Evolutionary conservation across 345 rosid genomes (phyloP).

Genomic region (Populus nigra): DNA sequence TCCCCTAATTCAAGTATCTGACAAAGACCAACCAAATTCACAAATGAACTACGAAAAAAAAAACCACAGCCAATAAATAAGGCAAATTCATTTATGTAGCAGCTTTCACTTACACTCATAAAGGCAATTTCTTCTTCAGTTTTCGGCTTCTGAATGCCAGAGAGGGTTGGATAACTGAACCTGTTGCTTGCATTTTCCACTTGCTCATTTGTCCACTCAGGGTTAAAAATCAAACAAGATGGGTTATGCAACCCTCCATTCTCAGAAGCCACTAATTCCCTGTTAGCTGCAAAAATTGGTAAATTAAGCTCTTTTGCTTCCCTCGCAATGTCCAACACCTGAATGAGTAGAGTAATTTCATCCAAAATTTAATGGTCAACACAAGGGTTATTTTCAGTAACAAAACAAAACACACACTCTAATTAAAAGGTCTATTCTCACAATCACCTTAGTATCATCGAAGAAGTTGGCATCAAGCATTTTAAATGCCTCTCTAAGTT

Average conservation of each 20-base stretch:
- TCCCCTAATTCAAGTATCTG: conserved; percentile 83
- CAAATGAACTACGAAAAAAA: background rate
- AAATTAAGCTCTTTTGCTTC: conserved; percentile 59
- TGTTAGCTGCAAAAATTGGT: conserved; percentile 56
- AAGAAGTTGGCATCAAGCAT: conserved; percentile 66
- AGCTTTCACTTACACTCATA: conserved; percentile 54
- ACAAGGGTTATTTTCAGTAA: background rate
- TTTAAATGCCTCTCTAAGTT: conserved; percentile 38
- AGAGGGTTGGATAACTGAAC: conserved; percentile 44
- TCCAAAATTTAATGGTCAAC: too few species aligned
- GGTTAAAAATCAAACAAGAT: conserved; percentile 59
- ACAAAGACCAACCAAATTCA: conserved; percentile 7
- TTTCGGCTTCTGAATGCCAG: conserved; percentile 42
- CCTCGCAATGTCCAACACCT: conserved; percentile 54
- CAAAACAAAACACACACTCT: background rate
- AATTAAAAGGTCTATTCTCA: background rate
- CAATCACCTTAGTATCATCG: conserved; percentile 57
- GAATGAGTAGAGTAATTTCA: background rate
- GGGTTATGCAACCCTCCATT: conserved; percentile 76
- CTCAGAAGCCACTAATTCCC: conserved; percentile 58
- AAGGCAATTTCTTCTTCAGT: conserved; percentile 74
- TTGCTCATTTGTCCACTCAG: conserved; percentile 49
- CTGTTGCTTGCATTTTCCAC: conserved; percentile 18
- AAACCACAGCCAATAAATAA: background rate
- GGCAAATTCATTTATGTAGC: background rate